A percentile compares a stretch with the other conserved stretches of the same genome.
Evolutionary conservation across 192 early-diverging fungal genomes (phyloP).

Genomic region (Gaertneriomyces semiglobifer): DNA sequence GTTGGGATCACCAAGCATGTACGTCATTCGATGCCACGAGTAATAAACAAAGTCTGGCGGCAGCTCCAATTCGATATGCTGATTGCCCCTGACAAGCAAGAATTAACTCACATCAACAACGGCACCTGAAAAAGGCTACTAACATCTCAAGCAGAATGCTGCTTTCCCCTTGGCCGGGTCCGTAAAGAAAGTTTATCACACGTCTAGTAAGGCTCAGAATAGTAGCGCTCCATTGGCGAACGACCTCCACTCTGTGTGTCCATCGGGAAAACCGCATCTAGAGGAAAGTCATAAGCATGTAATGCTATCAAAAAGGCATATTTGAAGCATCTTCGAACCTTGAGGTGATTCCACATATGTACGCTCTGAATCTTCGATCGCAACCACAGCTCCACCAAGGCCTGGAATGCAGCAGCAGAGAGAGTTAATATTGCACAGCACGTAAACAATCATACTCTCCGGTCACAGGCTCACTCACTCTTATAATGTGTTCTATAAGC

Average conservation of each 20-base stretch:
- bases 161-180: slow-evolving; percentile 60
- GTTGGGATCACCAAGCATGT: slow-evolving; percentile 47
- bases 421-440: not conserved
- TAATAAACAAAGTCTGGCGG: slow-evolving; percentile 62
- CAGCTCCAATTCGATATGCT: slow-evolving; percentile 31
- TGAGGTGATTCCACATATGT: slow-evolving; percentile 78
- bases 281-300: not conserved
- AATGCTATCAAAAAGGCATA: not conserved
- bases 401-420: slow-evolving; percentile 25
- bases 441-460: not conserved
- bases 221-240: slow-evolving; percentile 74
- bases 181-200: slow-evolving; percentile 66
- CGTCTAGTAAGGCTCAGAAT: slow-evolving; percentile 65
- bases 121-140: not conserved
- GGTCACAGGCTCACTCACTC: slow-evolving; percentile 39
- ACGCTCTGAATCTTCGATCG: slow-evolving; percentile 60
- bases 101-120: no score
- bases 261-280: slow-evolving; percentile 53
- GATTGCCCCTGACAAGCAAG: no score
- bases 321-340: slow-evolving; percentile 23
- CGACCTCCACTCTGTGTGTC: slow-evolving; percentile 69
- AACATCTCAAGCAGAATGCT: slow-evolving; percentile 48
- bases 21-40: slow-evolving; percentile 70
- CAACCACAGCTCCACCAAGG: slow-evolving; percentile 76
- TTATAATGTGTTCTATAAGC: slow-evolving; percentile 67